phyloP scores from a whole-genome alignment of 352 stramenopile species.

The Phytophthora chlamydospora region DNA sequence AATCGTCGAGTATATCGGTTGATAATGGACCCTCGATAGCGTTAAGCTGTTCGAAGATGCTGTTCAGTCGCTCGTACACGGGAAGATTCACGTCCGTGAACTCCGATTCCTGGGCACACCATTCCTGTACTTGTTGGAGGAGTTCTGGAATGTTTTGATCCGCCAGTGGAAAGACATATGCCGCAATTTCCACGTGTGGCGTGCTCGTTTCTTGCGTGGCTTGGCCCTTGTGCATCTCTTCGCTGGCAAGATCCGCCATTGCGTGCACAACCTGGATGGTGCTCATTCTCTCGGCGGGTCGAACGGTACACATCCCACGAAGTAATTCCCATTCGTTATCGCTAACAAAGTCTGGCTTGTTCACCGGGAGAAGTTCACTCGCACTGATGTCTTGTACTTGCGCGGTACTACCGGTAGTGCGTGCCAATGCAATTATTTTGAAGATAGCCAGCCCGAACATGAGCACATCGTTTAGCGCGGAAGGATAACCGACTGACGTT shows the following conservation, averaged over 20 bases:
- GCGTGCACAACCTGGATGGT: constrained; percentile 1
- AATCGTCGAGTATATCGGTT: background rate
- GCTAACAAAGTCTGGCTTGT: background rate
- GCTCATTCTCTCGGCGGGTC: background rate
- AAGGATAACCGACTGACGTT: background rate
- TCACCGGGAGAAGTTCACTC: background rate
- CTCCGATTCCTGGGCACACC: background rate
- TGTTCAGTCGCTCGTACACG: constrained; percentile 1
- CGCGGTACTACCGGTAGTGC: background rate
- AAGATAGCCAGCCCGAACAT: background rate
- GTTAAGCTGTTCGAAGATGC: constrained; percentile 5
- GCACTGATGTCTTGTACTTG: background rate
- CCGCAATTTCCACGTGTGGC: background rate
- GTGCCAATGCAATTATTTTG: background rate
- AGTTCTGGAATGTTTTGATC: background rate
- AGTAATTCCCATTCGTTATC: background rate
- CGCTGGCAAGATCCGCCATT: background rate
- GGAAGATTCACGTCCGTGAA: background rate
- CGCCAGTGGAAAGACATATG: constrained; percentile 1
- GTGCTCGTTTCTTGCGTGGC: background rate
- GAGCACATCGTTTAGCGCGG: background rate
- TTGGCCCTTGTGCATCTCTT: background rate
- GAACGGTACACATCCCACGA: background rate
- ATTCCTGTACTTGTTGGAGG: background rate
- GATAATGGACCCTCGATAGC: background rate